Percentiles rank a stretch among this genome's conserved stretches.
These are phyloP conservation scores for Ophiosphaerella herpotricha DNA, from an alignment of 2,329 filamentous ascomycete genomes.

Conservation along the genomic window DNA sequence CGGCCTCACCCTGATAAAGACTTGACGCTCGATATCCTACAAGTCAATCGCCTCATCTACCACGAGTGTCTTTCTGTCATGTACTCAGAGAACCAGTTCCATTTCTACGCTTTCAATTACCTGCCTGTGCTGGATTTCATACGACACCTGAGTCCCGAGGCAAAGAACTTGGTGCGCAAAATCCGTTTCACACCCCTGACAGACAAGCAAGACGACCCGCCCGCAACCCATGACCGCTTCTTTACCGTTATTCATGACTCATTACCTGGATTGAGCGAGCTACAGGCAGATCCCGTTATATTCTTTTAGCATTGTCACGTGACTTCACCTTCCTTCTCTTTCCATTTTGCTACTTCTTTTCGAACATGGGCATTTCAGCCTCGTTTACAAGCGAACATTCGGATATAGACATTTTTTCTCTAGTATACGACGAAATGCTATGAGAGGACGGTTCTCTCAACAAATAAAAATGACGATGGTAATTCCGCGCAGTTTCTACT, in stretches of 20 bases:
- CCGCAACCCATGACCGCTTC: constrained; percentile 42
- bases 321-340: background rate
- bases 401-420: too few species aligned
- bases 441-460: too few species aligned
- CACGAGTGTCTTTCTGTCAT: constrained; percentile 46
- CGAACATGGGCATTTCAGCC: too few species aligned
- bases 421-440: too few species aligned
- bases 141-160: constrained; percentile 44
- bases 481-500: too few species aligned
- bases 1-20: constrained; percentile 40
- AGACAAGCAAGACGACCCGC: constrained; percentile 41
- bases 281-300: constrained; percentile 44
- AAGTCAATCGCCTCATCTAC: constrained; percentile 45
- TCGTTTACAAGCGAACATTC: too few species aligned
- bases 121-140: constrained; percentile 47
- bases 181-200: constrained; percentile 44
- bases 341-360: background rate
- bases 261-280: constrained; percentile 41
- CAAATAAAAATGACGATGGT: too few species aligned
- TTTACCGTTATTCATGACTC: constrained; percentile 47
- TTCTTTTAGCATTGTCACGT: constrained; percentile 33
- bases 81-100: constrained; percentile 47
- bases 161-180: constrained; percentile 44
- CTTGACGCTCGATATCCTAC: constrained; percentile 41
- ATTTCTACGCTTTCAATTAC: constrained; percentile 48